Conservation (phyloP, 176 grass and related monocot genomes). For the Alloteropsis semialata region DNA sequence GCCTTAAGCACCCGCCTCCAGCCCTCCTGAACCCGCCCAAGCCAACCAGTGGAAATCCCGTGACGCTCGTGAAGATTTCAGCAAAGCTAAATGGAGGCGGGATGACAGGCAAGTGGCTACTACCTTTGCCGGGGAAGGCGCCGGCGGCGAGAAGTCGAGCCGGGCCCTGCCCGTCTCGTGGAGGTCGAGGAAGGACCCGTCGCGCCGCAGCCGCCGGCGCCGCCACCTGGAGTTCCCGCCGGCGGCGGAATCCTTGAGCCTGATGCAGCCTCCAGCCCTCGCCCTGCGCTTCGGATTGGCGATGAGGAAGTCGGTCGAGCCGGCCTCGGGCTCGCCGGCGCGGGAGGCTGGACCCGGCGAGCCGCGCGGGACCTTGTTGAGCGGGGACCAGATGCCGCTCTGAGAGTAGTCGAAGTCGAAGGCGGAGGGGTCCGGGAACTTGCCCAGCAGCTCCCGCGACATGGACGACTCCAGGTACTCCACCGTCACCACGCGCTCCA, state of each 20-base stretch:
- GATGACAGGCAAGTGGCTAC: conserved; percentile 6
- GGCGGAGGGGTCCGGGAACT: conserved; percentile 76
- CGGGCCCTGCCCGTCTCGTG: conserved; percentile 22
- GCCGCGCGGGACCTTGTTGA: conserved; percentile 60
- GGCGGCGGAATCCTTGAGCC: background rate
- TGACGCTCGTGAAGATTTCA: background rate
- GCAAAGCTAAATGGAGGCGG: background rate
- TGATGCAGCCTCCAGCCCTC: background rate
- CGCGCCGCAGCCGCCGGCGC: conserved; percentile 29
- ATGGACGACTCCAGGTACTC: conserved; percentile 83
- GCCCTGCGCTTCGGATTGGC: conserved; percentile 41
- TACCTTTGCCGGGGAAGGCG: conserved; percentile 47
- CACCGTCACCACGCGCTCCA: conserved; percentile 89
- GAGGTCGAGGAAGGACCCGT: conserved; percentile 41
- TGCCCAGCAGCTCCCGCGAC: conserved; percentile 74
- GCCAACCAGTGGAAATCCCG: background rate
- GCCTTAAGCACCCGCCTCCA: conserved; percentile 58
- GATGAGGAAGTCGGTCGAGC: conserved; percentile 42
- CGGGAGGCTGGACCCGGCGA: background rate
- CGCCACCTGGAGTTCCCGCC: conserved; percentile 37
- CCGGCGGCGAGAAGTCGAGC: conserved; percentile 42
- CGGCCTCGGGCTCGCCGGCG: background rate
- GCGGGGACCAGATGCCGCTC: conserved; percentile 93
- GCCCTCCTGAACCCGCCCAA: conserved; percentile 27
- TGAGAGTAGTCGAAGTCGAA: conserved; percentile 95